phyloP scores from a whole-genome alignment of 768 basidiomycete genomes.

The Kwoniella pini region DNA sequence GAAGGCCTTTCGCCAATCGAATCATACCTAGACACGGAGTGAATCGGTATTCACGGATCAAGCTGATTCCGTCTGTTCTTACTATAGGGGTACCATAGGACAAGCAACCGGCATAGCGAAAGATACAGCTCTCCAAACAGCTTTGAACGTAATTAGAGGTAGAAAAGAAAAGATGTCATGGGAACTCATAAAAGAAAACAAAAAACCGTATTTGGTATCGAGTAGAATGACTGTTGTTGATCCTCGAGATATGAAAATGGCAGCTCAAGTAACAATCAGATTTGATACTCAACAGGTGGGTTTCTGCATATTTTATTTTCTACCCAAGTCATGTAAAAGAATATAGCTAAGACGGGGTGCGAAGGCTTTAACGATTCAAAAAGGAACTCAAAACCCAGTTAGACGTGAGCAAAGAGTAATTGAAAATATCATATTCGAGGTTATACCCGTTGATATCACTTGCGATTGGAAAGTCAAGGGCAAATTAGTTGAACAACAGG shows the following conservation, averaged over 20 bases:
- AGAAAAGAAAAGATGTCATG: conserved; percentile 18
- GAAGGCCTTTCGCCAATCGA: background rate
- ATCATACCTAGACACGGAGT: too few species aligned
- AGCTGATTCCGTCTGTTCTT: background rate
- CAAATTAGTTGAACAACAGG: conserved; percentile 12
- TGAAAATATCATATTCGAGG: conserved; percentile 23
- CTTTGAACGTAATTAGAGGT: conserved; percentile 9
- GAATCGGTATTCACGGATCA: background rate
- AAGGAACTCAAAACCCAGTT: conserved; percentile 1
- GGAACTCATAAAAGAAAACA: conserved; percentile 15
- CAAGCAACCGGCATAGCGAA: conserved; percentile 16
- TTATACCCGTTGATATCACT: conserved; percentile 4
- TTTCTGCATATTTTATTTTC: background rate
- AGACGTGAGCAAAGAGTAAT: conserved; percentile 15
- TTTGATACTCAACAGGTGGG: conserved; percentile 25
- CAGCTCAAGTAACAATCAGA: conserved; percentile 19
- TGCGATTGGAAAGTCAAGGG: conserved; percentile 25
- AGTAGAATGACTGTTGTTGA: conserved; percentile 15
- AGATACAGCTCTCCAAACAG: conserved; percentile 13
- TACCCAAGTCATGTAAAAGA: too few species aligned
- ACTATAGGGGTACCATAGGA: conserved; percentile 16
- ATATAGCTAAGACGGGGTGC: too few species aligned
- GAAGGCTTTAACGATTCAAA: conserved; percentile 10
- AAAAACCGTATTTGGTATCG: conserved; percentile 11
- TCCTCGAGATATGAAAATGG: conserved; percentile 17